phyloP scores from a whole-genome alignment of 495 filamentous ascomycete species.

The Rusavskia elegans region DNA sequence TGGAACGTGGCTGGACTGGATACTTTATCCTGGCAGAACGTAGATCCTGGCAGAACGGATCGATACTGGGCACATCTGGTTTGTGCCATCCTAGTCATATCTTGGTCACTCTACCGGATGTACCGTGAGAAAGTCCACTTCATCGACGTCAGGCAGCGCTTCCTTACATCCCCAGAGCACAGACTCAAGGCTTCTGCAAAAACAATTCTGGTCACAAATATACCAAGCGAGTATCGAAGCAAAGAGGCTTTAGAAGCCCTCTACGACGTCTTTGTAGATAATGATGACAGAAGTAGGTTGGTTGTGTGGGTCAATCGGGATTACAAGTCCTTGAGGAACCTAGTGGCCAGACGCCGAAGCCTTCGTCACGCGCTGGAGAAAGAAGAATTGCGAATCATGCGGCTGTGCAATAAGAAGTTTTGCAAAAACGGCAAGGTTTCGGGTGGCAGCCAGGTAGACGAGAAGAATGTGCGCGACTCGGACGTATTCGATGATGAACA shows the following conservation, averaged over 20 bases:
- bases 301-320: conserved; percentile 14
- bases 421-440: conserved; percentile 3
- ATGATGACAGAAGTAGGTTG: conserved; percentile 13
- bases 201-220: conserved; percentile 14
- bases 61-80: conserved; percentile 14
- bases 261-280: conserved; percentile 15
- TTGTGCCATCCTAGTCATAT: conserved; percentile 10
- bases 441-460: not conserved
- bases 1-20: conserved; percentile 12
- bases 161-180: conserved; percentile 14
- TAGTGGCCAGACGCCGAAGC: conserved; percentile 11
- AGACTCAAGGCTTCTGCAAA: conserved; percentile 14
- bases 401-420: conserved; percentile 7
- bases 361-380: conserved; percentile 13
- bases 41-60: conserved; percentile 9
- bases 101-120: conserved; percentile 11
- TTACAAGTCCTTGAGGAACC: conserved; percentile 8
- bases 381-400: conserved; percentile 10
- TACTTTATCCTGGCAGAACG: conserved; percentile 14
- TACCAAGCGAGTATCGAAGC: conserved; percentile 13
- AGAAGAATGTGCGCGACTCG: conserved; percentile 3
- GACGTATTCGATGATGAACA: conserved; percentile 1
- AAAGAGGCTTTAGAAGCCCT: conserved; percentile 14
- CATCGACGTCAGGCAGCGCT: conserved; percentile 14
- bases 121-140: conserved; percentile 14